Base-by-base conservation (phyloP, 2,329 filamentous ascomycete genomes). In the Pseudocercospora fijiensis region DNA sequence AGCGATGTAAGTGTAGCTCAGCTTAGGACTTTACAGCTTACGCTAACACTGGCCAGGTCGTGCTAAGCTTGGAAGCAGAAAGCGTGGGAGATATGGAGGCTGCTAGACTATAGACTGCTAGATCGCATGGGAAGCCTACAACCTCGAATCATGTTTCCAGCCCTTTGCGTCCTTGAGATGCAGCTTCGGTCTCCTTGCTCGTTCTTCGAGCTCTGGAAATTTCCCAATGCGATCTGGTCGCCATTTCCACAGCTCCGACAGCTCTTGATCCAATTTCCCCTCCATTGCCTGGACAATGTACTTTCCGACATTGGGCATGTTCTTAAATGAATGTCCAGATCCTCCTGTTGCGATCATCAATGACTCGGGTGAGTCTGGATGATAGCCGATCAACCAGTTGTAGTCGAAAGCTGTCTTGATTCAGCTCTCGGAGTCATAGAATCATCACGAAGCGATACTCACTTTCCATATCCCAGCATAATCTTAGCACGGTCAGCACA, bases 251-350 rank as follows among this genome's bases (percentile, higher is more conserved):
- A 49, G 45, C 45, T 49, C 45, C 20, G 20, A 49, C 16, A 49
- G 45, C 20, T 49, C 45, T n/a, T 24, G 16, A 7, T 49, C 45
- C 18, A 49, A 11, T 2, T 24, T 49, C 4, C 45, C 45, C 13
- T 49, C 4, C 20, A 49, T 16, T 24, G 45, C 20, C 18, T 49
- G 45, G 45, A 49, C 45, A 8, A 49, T 24, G 45, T 49, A 49
- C 45, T 88, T 86, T 74, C 78, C 79, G 26, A 55, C 28, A 27
- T 28, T 55, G 3, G 51, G 51, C 51, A 55, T 16, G 18, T 55
- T 28, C 51, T 55, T 55, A 24, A 55, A 55, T 1, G 51, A 28
- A 18, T 55, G 51, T 33, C 51, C 51, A 55, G 51, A 55, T 13
- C 51, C 51, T 7, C 26, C 51, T n/a, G 51, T 55, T 22, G 51